Percentiles rank a stretch among this genome's conserved stretches.
phyloP scores from a whole-genome alignment of 306 rosid genomes.

The Hippophae tibetana region DNA sequence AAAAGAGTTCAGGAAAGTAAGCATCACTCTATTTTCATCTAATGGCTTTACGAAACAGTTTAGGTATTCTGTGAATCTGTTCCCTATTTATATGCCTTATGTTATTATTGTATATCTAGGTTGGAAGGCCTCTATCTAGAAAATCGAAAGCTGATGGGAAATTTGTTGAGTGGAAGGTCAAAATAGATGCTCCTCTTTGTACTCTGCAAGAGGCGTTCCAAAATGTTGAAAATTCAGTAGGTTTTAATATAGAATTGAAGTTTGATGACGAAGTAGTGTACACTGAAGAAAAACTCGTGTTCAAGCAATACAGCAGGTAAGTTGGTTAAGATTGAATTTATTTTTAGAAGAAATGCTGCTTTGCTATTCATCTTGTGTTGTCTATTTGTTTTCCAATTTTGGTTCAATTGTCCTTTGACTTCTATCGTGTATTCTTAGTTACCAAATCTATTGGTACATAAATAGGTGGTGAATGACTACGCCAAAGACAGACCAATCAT shows the following conservation, averaged over 20 bases:
- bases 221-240: constrained; percentile 41
- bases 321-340: no score
- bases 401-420: not conserved
- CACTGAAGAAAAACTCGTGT: constrained; percentile 35
- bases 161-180: constrained; percentile 53
- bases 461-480: constrained; percentile 43
- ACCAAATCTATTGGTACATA: not conserved
- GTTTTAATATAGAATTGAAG: constrained; percentile 74
- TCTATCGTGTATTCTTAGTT: not conserved
- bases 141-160: constrained; percentile 44
- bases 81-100: not conserved
- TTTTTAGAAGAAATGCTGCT: not conserved
- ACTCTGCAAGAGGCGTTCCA: constrained; percentile 62
- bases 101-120: constrained; percentile 10
- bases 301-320: constrained; percentile 44
- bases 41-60: not conserved
- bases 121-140: constrained; percentile 44
- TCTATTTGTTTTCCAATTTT: not conserved
- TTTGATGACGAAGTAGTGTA: constrained; percentile 58
- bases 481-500: constrained; percentile 55
- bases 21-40: not conserved
- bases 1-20: constrained; percentile 32
- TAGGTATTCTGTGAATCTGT: not conserved
- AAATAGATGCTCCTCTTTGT: constrained; percentile 56
- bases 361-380: not conserved